phyloP scores from a whole-genome alignment of 225 moss, liverwort and hornwort species.

The Lunularia cruciata region DNA sequence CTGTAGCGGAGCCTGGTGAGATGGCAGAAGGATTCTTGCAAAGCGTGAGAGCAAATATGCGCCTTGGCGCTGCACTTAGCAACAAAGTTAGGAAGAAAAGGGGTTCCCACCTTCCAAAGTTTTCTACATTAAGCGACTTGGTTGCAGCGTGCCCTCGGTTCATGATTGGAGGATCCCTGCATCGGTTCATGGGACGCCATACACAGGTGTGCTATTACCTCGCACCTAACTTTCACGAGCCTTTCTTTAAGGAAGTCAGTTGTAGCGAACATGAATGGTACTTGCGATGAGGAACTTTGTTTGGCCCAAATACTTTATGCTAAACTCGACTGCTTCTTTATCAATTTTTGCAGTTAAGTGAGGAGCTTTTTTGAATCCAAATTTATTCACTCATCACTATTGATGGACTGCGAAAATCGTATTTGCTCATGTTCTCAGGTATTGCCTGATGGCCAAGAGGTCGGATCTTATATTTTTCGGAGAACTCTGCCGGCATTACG shows the following conservation, averaged over 20 bases:
- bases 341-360: background rate
- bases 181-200: constrained; percentile 98
- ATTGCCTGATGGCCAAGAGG: constrained; percentile 94
- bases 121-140: constrained; percentile 70
- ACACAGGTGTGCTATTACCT: constrained; percentile 77
- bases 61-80: constrained; percentile 40
- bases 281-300: too few species aligned
- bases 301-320: too few species aligned
- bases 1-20: constrained; percentile 97
- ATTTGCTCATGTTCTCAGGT: constrained; percentile 50
- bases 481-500: constrained; percentile 79
- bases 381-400: too few species aligned
- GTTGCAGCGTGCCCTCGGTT: constrained; percentile 80
- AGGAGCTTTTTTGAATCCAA: background rate
- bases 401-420: background rate
- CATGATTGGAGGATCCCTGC: constrained; percentile 70
- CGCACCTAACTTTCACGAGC: too few species aligned
- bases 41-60: constrained; percentile 72
- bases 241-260: background rate
- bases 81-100: constrained; percentile 48
- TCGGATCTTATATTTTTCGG: constrained; percentile 91
- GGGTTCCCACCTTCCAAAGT: constrained; percentile 51
- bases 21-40: constrained; percentile 87
- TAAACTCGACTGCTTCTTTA: too few species aligned
- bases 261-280: too few species aligned